A percentile compares a stretch with the other conserved stretches of the same genome.
These are phyloP conservation scores for Jacaranda mimosifolia DNA, from an alignment of 257 asterid species.

Conservation along the genomic window DNA sequence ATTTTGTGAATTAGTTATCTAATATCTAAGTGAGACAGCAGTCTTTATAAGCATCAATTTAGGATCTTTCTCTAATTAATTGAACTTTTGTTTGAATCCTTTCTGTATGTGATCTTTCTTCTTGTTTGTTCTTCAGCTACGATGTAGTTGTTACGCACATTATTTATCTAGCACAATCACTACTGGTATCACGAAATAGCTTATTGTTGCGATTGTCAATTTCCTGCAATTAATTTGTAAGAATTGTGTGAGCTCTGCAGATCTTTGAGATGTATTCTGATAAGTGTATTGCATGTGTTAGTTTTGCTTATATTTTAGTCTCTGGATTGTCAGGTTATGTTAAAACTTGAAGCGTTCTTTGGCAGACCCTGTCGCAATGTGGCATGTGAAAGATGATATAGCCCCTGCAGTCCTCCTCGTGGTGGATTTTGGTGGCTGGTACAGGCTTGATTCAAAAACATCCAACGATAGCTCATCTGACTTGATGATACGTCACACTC, in stretches of 20 bases:
- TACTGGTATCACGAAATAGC: no score
- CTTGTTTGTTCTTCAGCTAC: constrained; percentile 16
- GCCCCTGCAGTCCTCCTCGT: constrained; percentile 89
- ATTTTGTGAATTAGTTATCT: no score
- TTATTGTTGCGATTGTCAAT: neutral
- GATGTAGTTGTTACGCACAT: constrained; percentile 3
- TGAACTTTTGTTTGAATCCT: neutral
- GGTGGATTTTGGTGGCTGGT: constrained; percentile 99
- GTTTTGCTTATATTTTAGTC: constrained; percentile 67
- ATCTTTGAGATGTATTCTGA: constrained; percentile 13
- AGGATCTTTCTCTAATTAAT: constrained; percentile 19
- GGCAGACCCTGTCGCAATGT: constrained; percentile 99
- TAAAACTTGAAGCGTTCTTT: constrained; percentile 96
- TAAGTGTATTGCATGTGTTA: constrained; percentile 49
- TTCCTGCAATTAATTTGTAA: neutral
- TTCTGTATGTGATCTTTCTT: neutral
- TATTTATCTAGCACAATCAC: neutral
- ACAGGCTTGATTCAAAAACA: constrained; percentile 69
- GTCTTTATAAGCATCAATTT: neutral
- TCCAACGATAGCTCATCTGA: constrained; percentile 59
- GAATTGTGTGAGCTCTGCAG: neutral
- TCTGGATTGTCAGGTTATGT: constrained; percentile 86
- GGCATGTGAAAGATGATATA: constrained; percentile 87
- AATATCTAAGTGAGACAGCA: neutral
- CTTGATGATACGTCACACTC: constrained; percentile 75